Evolutionary conservation across 2,329 filamentous ascomycete genomes (phyloP).

Genomic region (Zymoseptoria crescenta): DNA sequence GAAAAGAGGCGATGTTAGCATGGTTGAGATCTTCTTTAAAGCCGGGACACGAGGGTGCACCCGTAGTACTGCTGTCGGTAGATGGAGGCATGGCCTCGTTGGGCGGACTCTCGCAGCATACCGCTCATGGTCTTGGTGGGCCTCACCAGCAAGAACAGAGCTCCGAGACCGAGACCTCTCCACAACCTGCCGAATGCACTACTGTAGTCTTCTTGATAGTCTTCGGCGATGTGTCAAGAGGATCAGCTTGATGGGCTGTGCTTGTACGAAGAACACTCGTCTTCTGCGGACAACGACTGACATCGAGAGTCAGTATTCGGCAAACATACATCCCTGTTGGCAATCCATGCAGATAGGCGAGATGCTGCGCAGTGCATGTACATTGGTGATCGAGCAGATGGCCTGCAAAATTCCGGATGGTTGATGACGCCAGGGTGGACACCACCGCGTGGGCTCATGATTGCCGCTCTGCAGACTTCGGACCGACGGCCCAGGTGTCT

Average conservation of each 20-base stretch:
- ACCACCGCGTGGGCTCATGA: no score
- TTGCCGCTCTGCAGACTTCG: no score
- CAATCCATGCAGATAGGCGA: not conserved
- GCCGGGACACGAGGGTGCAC: not conserved
- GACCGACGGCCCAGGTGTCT: not conserved
- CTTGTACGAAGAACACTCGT: not conserved
- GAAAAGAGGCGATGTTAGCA: not conserved
- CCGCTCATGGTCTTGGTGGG: not conserved
- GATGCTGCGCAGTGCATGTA: not conserved
- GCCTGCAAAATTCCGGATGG: not conserved
- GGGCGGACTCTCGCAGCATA: not conserved
- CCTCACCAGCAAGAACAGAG: not conserved
- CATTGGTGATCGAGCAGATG: not conserved
- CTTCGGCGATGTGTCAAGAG: not conserved
- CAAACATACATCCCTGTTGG: not conserved
- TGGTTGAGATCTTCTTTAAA: not conserved
- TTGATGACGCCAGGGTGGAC: not conserved
- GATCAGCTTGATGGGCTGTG: not conserved
- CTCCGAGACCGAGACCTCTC: not conserved
- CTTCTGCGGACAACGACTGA: not conserved
- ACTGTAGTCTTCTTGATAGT: not conserved
- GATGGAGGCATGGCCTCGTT: not conserved
- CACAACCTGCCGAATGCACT: not conserved
- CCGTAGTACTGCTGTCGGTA: not conserved
- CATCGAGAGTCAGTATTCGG: not conserved